Evolutionary conservation across 2,329 filamentous ascomycete species (phyloP).

Genomic region (Xylariaceae sp.): DNA sequence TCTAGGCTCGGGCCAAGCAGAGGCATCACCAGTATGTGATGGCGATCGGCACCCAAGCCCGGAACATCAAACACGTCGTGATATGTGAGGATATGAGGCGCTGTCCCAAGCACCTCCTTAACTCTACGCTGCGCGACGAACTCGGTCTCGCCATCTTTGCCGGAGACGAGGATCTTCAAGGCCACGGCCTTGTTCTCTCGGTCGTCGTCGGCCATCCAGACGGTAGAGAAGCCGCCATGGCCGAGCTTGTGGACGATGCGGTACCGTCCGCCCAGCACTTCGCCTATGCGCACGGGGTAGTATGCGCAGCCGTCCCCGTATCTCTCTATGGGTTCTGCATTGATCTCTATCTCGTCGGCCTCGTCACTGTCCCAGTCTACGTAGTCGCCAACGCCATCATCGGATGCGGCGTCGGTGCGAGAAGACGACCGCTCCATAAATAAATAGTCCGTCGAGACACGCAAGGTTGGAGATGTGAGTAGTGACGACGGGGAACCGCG

Average conservation of each 20-base stretch:
- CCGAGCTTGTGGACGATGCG: background rate
- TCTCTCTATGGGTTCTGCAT: background rate
- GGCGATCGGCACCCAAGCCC: background rate
- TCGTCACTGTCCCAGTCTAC: background rate
- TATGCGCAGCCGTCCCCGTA: background rate
- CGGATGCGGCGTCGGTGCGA: too few relatives aligned
- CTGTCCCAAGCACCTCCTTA: background rate
- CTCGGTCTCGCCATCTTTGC: background rate
- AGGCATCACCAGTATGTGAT: background rate
- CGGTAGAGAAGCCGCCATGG: background rate
- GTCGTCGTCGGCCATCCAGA: too few relatives aligned
- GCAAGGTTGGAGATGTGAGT: too few relatives aligned
- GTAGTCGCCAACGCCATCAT: too few relatives aligned
- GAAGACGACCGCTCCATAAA: too few relatives aligned
- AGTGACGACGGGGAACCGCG: too few relatives aligned
- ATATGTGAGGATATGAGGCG: background rate
- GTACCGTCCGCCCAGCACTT: background rate
- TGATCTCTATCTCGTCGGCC: background rate
- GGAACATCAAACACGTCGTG: background rate
- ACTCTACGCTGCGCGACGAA: background rate
- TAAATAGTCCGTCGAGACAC: too few relatives aligned
- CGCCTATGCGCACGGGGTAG: background rate
- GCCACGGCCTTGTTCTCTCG: too few relatives aligned
- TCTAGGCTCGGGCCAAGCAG: too few relatives aligned
- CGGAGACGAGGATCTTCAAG: background rate